phyloP scores from a whole-genome alignment of 2,329 filamentous ascomycete species.

The Trichoderma guizhouense region DNA sequence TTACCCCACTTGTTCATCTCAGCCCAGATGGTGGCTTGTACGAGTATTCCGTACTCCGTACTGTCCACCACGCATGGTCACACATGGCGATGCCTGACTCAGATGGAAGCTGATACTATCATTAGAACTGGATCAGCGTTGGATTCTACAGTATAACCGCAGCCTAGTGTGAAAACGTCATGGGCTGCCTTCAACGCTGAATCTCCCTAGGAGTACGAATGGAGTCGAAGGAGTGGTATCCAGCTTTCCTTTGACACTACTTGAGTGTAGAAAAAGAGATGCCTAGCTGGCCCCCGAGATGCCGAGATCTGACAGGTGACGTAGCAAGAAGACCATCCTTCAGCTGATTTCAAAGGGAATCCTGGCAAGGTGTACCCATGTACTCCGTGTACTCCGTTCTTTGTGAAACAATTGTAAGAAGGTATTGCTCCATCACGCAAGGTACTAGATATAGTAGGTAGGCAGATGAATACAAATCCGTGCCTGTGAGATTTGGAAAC shows the following conservation, averaged over 20 bases:
- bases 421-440: not conserved
- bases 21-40: not conserved
- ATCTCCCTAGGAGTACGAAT: not conserved
- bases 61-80: not conserved
- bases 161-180: not conserved
- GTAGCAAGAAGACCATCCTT: not conserved
- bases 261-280: not conserved
- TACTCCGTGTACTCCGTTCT: not conserved
- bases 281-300: not conserved
- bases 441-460: not conserved
- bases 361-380: not conserved
- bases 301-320: not conserved
- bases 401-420: not conserved
- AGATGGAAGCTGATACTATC: not conserved
- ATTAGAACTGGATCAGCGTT: not conserved
- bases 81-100: not conserved
- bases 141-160: not conserved
- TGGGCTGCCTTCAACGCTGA: not conserved
- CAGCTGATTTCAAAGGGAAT: not conserved
- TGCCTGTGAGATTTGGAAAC: not conserved
- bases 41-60: not conserved
- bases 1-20: slow-evolving; percentile 17
- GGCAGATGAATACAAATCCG: not conserved
- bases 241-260: not conserved
- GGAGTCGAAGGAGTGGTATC: not conserved